Evolutionary conservation across 1,139 yeast genomes (phyloP).

Genomic region (Casaregolazyma suthepensis): DNA sequence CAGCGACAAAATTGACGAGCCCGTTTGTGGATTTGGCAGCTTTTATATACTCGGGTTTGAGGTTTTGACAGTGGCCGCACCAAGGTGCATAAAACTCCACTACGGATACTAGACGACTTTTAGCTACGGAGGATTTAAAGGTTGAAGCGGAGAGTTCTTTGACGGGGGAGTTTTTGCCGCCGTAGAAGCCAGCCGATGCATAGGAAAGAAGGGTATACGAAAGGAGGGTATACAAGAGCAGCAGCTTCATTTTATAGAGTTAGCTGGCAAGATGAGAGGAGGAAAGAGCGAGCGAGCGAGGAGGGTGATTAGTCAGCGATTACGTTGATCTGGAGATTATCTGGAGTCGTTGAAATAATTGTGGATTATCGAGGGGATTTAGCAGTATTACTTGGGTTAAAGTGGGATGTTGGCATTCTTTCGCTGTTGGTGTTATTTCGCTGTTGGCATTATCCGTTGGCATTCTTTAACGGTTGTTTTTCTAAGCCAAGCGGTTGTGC

Average conservation of each 20-base stretch:
- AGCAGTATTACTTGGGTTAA: no score
- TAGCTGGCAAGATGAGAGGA: background rate
- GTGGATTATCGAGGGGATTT: no score
- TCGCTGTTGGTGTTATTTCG: no score
- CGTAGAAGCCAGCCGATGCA: conserved; percentile 9
- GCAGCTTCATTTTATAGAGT: conserved; percentile 1
- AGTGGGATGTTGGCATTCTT: no score
- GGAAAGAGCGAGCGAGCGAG: background rate
- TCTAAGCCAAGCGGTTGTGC: no score
- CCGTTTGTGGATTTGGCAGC: conserved; percentile 58
- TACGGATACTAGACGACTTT: conserved; percentile 69
- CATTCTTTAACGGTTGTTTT: no score
- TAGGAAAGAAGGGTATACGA: background rate
- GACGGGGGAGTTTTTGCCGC: conserved; percentile 5
- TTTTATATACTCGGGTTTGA: conserved; percentile 60
- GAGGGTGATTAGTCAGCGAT: background rate
- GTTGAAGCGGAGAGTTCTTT: conserved; percentile 7
- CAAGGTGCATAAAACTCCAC: conserved; percentile 97
- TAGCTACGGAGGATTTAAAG: conserved; percentile 44
- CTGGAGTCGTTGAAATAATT: no score
- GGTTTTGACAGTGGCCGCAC: conserved; percentile 80
- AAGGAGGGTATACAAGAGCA: no score
- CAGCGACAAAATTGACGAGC: conserved; percentile 70
- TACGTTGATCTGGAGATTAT: no score
- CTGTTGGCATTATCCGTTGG: no score